phyloP scores from a whole-genome alignment of 306 rosid genomes.

The Purshia tridentata region DNA sequence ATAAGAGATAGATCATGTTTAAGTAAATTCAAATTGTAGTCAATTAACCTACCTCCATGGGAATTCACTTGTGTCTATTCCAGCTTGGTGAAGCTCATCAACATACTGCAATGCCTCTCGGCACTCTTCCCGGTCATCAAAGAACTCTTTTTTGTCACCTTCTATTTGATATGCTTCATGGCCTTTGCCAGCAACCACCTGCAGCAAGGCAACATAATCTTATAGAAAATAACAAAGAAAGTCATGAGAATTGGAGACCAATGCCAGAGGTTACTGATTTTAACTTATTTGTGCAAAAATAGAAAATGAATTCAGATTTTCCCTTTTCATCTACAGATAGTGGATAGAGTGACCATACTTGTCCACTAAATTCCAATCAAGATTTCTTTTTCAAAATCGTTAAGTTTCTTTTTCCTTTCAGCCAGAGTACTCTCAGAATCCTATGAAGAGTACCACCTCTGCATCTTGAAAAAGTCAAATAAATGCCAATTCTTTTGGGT shows the following conservation, averaged over 20 bases:
- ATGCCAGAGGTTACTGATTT: background rate
- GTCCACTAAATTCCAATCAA: background rate
- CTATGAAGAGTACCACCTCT: background rate
- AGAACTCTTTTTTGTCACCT: slow-evolving; percentile 73
- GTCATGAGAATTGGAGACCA: background rate
- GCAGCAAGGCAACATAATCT: slow-evolving; percentile 30
- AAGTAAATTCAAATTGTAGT: background rate
- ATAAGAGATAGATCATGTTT: background rate
- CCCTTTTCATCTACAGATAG: background rate
- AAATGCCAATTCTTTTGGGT: background rate
- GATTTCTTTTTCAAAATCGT: background rate
- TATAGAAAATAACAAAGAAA: slow-evolving; percentile 14
- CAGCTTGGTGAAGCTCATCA: slow-evolving; percentile 96
- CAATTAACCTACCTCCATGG: slow-evolving; percentile 81
- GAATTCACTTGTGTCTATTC: slow-evolving; percentile 95
- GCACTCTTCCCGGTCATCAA: slow-evolving; percentile 95
- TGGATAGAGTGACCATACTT: background rate
- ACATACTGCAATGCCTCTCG: slow-evolving; percentile 91
- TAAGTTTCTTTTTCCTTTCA: background rate
- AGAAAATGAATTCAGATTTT: background rate
- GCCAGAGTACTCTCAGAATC: background rate
- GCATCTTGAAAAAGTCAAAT: background rate
- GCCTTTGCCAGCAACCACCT: slow-evolving; percentile 98
- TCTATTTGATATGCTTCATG: slow-evolving; percentile 78
- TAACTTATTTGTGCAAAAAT: background rate